A percentile compares a stretch with the other conserved stretches of the same genome.
Conservation (phyloP, 2,329 filamentous ascomycete genomes). For the Clonostachys rosea region DNA sequence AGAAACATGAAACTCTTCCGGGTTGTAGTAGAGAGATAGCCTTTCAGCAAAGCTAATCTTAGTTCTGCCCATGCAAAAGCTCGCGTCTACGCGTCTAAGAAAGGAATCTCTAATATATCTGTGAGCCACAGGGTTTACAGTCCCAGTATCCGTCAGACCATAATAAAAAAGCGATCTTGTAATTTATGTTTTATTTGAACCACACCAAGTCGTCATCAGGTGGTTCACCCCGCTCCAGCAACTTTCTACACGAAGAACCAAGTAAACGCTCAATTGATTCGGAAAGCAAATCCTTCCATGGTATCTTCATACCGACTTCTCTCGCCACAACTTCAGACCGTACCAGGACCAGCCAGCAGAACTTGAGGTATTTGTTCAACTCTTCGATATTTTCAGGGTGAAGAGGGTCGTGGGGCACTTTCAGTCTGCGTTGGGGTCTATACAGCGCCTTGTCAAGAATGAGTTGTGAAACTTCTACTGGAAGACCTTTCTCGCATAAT, state of each 20-base stretch:
- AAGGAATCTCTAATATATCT: too few relatives aligned
- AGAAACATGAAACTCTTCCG: too few relatives aligned
- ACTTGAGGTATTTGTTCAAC: constrained; percentile 14
- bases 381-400: constrained; percentile 10
- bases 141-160: too few relatives aligned
- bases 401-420: constrained; percentile 9
- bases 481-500: constrained; percentile 6
- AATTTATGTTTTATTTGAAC: too few relatives aligned
- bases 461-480: constrained; percentile 7
- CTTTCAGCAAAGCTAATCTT: too few relatives aligned
- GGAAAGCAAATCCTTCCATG: constrained; percentile 1
- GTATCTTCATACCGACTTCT: constrained; percentile 7
- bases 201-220: too few relatives aligned
- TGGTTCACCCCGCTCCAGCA: too few relatives aligned
- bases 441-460: constrained; percentile 8
- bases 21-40: too few relatives aligned
- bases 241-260: neutral
- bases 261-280: neutral
- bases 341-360: constrained; percentile 17
- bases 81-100: too few relatives aligned
- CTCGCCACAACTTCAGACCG: constrained; percentile 14
- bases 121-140: too few relatives aligned
- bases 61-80: too few relatives aligned
- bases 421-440: constrained; percentile 3
- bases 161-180: too few relatives aligned